Conservation (phyloP, 225 moss, liverwort and hornwort species). For the Bryoerythrophyllum caledonicum region DNA sequence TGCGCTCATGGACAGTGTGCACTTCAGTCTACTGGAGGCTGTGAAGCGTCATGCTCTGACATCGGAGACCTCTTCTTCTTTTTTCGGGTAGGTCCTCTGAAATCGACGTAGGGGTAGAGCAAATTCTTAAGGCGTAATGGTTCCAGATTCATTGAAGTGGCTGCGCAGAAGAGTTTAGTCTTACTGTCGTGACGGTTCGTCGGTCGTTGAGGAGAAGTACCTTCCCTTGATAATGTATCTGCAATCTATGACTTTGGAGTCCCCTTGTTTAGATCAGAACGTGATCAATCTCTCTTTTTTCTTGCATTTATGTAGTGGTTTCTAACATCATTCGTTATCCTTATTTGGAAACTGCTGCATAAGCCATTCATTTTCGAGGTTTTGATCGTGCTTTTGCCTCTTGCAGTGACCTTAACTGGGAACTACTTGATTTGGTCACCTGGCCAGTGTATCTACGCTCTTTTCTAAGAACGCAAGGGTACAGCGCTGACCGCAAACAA, state of each 20-base stretch:
- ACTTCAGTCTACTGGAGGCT: constrained; percentile 76
- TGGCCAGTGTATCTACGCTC: constrained; percentile 85
- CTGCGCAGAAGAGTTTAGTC: background rate
- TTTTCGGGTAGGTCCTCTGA: constrained; percentile 44
- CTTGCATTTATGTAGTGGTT: background rate
- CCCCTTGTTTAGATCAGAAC: constrained; percentile 10
- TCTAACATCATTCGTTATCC: background rate
- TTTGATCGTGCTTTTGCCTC: constrained; percentile 25
- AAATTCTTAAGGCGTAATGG: constrained; percentile 7
- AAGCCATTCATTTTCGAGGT: background rate
- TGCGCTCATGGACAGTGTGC: constrained; percentile 69
- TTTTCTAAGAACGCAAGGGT: constrained; percentile 80
- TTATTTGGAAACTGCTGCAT: constrained; percentile 1
- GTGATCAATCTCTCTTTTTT: background rate
- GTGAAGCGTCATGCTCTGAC: constrained; percentile 73
- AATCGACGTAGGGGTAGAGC: constrained; percentile 1
- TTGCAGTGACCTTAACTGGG: constrained; percentile 89
- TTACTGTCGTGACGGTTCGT: background rate
- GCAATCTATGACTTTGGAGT: constrained; percentile 11
- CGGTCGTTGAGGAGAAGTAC: constrained; percentile 10
- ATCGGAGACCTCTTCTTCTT: constrained; percentile 35
- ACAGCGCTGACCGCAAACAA: constrained; percentile 48
- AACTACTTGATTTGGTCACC: constrained; percentile 75
- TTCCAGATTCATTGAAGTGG: constrained; percentile 2
- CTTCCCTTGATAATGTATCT: background rate